These are phyloP conservation scores for Hemisphaericaspora lyxosophila DNA, from an alignment of 1,139 yeast genomes.

Conservation along the genomic window DNA sequence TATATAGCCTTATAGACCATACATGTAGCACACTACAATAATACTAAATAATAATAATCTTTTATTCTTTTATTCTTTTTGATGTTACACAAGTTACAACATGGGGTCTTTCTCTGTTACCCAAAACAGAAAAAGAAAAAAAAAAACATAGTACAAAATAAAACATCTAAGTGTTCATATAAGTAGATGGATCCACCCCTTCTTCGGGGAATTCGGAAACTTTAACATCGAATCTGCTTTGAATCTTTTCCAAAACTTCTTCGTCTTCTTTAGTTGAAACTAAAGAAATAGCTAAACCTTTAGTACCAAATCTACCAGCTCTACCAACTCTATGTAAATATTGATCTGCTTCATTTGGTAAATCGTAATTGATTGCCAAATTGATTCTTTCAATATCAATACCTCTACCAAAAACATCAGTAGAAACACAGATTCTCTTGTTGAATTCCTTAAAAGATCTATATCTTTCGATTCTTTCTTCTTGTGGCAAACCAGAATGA, in stretches of 20 bases:
- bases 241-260: conserved; percentile 87
- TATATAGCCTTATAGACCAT: conserved; percentile 43
- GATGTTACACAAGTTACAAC: conserved; percentile 3
- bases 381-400: conserved; percentile 98
- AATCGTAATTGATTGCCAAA: conserved; percentile 94
- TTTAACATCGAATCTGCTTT: conserved; percentile 96
- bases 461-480: conserved; percentile 96
- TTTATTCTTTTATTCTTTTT: background rate
- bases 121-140: background rate
- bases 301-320: conserved; percentile 99
- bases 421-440: conserved; percentile 97
- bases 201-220: conserved; percentile 95
- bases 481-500: conserved; percentile 94
- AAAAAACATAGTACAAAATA: conserved; percentile 4
- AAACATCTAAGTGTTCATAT: conserved; percentile 78
- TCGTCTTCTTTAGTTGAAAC: conserved; percentile 86
- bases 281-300: conserved; percentile 93
- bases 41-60: background rate
- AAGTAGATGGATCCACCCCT: conserved; percentile 96
- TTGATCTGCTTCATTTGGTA: conserved; percentile 91
- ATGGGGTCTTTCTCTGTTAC: no score
- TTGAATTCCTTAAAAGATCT: conserved; percentile 96
- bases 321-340: conserved; percentile 99
- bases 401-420: conserved; percentile 99
- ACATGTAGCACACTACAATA: conserved; percentile 18